Evolutionary conservation across 768 basidiomycete genomes (phyloP), one percentile per base, ranked within the genome.

Genomic region (Cystofilobasidium macerans): DNA sequence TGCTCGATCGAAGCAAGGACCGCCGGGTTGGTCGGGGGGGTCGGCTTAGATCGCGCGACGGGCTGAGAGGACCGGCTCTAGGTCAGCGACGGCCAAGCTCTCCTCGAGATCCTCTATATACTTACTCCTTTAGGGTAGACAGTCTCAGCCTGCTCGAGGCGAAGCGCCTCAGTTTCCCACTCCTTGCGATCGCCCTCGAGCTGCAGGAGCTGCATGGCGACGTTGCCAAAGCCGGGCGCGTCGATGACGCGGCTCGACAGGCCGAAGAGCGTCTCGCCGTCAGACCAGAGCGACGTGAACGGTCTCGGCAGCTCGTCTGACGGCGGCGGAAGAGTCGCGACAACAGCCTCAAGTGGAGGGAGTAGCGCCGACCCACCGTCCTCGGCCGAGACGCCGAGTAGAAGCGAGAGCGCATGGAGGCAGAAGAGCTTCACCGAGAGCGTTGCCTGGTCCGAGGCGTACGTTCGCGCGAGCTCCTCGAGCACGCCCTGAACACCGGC

Each of bases 31-130:
- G 51, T 54, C 6, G 51, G 51, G 30, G 28, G 28, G 28, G 51
- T 54, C 9, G 28, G 30, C 30, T 54, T 30, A 91, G 86, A 0
- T 83, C 85, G 5, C 86, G 81, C 32, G 88, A 82, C 18, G 92
- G 79, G 70, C 92, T 92, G 28, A 32, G 18, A 47, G 60, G 32
- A 33, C 40, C 26, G 60, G 42, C 60, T 45, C 33, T 30, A 61
- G 18, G 20, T 48, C 61, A 8, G 51, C 61, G 32, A 61, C 20
- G 20, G 30, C 60, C 3, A 45, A 22, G 28, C 45, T 43, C 18
- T 35, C 45, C 22, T 47, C 45, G 45, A 47, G 14, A n/a, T n/a
- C n/a, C n/a, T n/a, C n/a, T n/a, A n/a, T n/a, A n/a, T n/a, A n/a
- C n/a, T n/a, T n/a, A n/a, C n/a, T n/a, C n/a, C n/a, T n/a, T n/a